Evolutionary conservation across 2,329 filamentous ascomycete genomes (phyloP), one percentile per base, ranked within the genome.

Genomic region (Plectosphaerella plurivora): DNA sequence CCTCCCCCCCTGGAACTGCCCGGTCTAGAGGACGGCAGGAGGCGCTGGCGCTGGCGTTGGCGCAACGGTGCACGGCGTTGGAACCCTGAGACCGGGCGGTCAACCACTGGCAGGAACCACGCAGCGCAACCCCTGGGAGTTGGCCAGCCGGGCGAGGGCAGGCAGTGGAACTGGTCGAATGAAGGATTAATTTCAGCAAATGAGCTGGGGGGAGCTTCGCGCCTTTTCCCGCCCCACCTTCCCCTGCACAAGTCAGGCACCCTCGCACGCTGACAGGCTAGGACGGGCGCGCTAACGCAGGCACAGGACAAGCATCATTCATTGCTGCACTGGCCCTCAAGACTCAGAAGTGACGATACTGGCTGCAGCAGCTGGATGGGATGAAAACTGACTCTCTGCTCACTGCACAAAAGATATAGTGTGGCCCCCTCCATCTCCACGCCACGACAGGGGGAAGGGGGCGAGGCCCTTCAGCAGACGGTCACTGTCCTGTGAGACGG

Each of bases 151-250:
- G 22, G 22, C 22, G 22, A 22, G 22, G 22, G 37, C 14, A 14
- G 37, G 41, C 41, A 18, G 55, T 56, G 55, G 55, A 35, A 47
- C 52, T 46, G 41, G 51, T 51, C 55, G 54, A 57, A 54, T 57
- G 52, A 57, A 44, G 53, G 55, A 49, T 47, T 55, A 57, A 57
- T 57, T 57, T 57, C 55, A 51, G 42, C 45, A 56, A 57, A 57
- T 57, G 55, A 56, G 35, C 44, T 45, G 41, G 49, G 49, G 37
- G 39, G 36, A 20, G 36, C 39, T 28, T 42, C 44, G 39, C 35
- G 39, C 35, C 39, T 36, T 48, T 22, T 36, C 18, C 35, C 22
- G 14, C 20, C 33, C 33, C 28, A 49, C 20, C 53, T 36, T 41
- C 16, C 36, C 45, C 53, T 41, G 45, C 49, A 49, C 45, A 45